Evolutionary conservation across 306 rosid species (phyloP).

Genomic region (Cucurbita pepo): DNA sequence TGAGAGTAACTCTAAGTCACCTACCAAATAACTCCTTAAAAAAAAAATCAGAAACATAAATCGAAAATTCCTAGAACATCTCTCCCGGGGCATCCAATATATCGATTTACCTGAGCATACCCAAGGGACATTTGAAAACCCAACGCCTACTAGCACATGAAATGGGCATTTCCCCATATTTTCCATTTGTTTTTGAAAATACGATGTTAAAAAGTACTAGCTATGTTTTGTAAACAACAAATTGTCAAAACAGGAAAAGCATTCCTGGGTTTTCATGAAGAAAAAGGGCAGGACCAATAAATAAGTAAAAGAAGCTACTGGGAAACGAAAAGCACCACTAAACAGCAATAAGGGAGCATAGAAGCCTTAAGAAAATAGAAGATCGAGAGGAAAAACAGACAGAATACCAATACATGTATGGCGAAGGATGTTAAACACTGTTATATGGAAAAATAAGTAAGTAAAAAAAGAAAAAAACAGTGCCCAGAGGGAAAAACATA

Average conservation of each 20-base stretch:
- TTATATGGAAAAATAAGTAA: not conserved
- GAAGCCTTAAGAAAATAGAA: not conserved
- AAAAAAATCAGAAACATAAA: not conserved
- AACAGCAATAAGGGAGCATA: not conserved
- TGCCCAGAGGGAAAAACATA: too few species aligned
- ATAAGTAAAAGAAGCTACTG: not conserved
- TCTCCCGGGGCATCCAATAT: not conserved
- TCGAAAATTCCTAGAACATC: not conserved
- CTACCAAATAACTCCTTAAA: not conserved
- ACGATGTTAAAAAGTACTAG: not conserved
- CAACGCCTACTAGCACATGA: not conserved
- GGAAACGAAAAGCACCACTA: not conserved
- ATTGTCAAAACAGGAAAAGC: not conserved
- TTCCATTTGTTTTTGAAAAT: not conserved
- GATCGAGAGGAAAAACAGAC: not conserved
- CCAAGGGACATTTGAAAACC: not conserved
- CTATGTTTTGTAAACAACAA: not conserved
- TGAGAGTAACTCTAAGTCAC: not conserved
- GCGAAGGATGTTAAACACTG: not conserved
- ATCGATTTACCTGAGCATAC: not conserved
- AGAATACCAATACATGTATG: too few species aligned
- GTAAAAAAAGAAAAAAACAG: not conserved
- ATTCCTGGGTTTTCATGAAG: not conserved
- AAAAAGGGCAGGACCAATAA: not conserved
- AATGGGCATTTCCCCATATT: not conserved